Evolutionary conservation across 164 flowering plant genomes (phyloP).

Genomic region (Chimonanthus salicifolius): DNA sequence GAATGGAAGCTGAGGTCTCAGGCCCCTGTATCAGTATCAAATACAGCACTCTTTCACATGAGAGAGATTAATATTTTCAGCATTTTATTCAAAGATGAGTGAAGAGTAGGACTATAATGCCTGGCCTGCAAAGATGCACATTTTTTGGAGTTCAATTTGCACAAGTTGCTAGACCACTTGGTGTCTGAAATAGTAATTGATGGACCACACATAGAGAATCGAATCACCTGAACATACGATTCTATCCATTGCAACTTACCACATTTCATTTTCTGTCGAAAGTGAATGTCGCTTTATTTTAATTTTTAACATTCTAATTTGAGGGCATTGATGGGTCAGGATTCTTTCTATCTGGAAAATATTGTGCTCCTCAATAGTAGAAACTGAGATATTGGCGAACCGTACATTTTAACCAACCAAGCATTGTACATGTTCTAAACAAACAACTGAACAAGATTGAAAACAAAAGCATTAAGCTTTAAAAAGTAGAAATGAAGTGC

Average conservation of each 20-base stretch:
- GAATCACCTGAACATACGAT: not conserved
- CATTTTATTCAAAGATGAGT: not conserved
- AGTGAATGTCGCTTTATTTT: not conserved
- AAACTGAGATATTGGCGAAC: no score
- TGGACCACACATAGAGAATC: not conserved
- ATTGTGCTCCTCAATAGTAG: not conserved
- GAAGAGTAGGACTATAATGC: not conserved
- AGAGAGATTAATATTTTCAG: not conserved
- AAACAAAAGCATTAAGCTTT: no score
- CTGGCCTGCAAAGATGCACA: not conserved
- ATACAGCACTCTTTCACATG: not conserved
- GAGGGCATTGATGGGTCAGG: not conserved
- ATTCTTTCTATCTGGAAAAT: not conserved
- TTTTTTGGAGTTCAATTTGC: not conserved
- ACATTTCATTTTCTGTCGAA: not conserved
- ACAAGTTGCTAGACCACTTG: not conserved
- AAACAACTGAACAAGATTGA: not conserved
- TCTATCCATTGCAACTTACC: not conserved
- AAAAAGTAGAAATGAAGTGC: not conserved
- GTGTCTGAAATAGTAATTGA: not conserved
- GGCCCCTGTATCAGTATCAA: slow-evolving; percentile 28
- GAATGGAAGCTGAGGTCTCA: slow-evolving; percentile 14
- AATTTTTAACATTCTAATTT: not conserved
- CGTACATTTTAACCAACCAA: no score
- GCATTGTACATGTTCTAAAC: not conserved